Conservation (phyloP, 2,329 filamentous ascomycete species). For the Fusarium abutilonis region DNA sequence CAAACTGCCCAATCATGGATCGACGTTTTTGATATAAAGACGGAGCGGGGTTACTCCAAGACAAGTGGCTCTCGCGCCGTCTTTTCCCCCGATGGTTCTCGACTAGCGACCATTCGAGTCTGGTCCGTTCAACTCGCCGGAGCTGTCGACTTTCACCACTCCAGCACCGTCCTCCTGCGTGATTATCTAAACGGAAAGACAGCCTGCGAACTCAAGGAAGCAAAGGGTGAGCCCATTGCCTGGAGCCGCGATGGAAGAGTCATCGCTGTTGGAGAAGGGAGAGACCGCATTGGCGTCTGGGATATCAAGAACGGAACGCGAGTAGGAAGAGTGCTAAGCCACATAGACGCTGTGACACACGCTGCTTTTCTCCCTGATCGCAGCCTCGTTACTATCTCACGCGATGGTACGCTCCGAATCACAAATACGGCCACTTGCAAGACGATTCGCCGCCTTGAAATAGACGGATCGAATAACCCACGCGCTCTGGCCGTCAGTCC, state of each 20-base stretch:
- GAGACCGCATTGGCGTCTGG: slow-evolving; percentile 48
- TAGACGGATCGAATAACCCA: slow-evolving; percentile 47
- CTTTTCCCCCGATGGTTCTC: slow-evolving; percentile 39
- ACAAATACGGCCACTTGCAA: slow-evolving; percentile 47
- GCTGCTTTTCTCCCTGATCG: slow-evolving; percentile 49
- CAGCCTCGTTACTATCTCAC: slow-evolving; percentile 50
- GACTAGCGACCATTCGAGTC: slow-evolving; percentile 47
- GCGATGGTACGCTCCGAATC: slow-evolving; percentile 53
- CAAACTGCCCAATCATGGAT: slow-evolving; percentile 50
- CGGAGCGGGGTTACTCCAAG: slow-evolving; percentile 46
- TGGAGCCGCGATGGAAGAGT: slow-evolving; percentile 48
- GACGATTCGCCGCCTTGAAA: slow-evolving; percentile 53
- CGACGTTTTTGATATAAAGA: slow-evolving; percentile 48
- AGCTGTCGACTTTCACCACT: slow-evolving; percentile 47
- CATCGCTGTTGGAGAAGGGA: slow-evolving; percentile 47
- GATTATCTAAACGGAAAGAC: slow-evolving; percentile 48
- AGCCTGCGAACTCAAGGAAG: slow-evolving; percentile 47
- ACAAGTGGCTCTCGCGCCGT: slow-evolving; percentile 47
- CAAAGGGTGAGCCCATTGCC: slow-evolving; percentile 44
- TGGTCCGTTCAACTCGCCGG: slow-evolving; percentile 46
- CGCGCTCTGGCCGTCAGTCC: slow-evolving; percentile 49
- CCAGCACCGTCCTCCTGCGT: slow-evolving; percentile 47
- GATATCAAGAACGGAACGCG: slow-evolving; percentile 45
- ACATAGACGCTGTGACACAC: slow-evolving; percentile 53
- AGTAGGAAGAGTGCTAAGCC: slow-evolving; percentile 48